Evolutionary conservation across 768 basidiomycete genomes (phyloP), one percentile per base, ranked within the genome.

Genomic region (Leccinum broughii): DNA sequence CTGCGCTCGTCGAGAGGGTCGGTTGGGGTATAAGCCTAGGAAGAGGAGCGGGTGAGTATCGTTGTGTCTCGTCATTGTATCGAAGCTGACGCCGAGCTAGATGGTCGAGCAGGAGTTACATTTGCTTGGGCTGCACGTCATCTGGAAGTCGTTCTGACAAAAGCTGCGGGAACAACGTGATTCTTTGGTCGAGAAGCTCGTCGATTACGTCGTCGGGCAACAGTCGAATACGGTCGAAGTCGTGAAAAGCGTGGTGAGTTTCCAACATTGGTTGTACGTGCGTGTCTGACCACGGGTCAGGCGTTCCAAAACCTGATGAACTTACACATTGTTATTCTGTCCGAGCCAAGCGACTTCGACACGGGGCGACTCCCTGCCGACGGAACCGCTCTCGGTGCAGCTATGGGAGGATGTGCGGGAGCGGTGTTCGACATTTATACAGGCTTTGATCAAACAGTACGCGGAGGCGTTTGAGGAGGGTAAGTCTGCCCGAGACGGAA

Each of bases 401-500:
- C 77, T 97, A 54, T 86, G 87, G 53, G 94, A 95, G 55, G 90
- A 96, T 65, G 81, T 85, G 2, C 97, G 98, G 68, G 88, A 89
- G 71, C 89, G 92, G 4, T 93, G 93, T 68, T 89, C 93, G 2
- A 93, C 89, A 0, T 95, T 90, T 66, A 81, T 98, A 20, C 92
- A 96, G 69, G 89, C 92, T 2, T 92, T 93, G 65, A 88, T 97
- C 39, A 94, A 97, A 67, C 84, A 87, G 56, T 95, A 90, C 71
- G 84, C 86, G 0, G 92, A 94, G 35, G 77, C 83, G 24, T 70
- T 92, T 32, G 80, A 76, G 48, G 74, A 76, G 26, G 69, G 70
- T 37, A 68, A 66, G n/a, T 72, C 69, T 4, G 66, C 61, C 6
- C 71, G 74, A 44, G 41, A 20, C 26, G 76, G 5, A 72, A 77